These are phyloP conservation scores for Ramichloridium luteum DNA, from an alignment of 2,329 filamentous ascomycete species.

Conservation along the genomic window DNA sequence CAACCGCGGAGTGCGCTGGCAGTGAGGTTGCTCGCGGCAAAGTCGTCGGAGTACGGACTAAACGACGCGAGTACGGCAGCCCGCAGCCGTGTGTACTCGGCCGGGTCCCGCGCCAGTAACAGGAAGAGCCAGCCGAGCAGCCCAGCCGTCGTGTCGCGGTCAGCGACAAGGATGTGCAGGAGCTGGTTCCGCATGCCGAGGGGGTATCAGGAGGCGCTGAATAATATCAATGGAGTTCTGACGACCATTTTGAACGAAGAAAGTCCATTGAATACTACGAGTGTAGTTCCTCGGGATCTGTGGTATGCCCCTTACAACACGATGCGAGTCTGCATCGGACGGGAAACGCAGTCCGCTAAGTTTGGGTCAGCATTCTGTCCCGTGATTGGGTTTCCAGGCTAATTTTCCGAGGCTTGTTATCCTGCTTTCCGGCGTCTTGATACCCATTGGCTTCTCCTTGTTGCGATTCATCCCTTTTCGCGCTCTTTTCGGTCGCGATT, in stretches of 20 bases:
- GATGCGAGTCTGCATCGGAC: too few species aligned
- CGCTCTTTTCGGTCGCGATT: constrained; percentile 4
- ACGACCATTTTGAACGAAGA: too few species aligned
- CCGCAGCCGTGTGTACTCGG: background rate
- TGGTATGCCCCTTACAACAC: too few species aligned
- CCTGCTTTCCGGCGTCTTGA: constrained; percentile 10
- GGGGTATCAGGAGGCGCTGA: too few species aligned
- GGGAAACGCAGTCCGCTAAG: too few species aligned
- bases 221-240: too few species aligned
- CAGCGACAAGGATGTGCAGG: constrained; percentile 40
- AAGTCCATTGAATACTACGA: too few species aligned
- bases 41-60: background rate
- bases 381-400: too few species aligned
- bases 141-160: constrained; percentile 46
- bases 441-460: constrained; percentile 12
- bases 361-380: too few species aligned
- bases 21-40: constrained; percentile 32
- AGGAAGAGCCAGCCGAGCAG: constrained; percentile 34
- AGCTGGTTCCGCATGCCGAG: constrained; percentile 20
- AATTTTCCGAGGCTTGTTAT: constrained; percentile 16
- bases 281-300: too few species aligned
- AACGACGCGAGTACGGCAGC: background rate
- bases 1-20: constrained; percentile 19
- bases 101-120: constrained; percentile 10
- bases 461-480: constrained; percentile 12